phyloP scores from a whole-genome alignment of 768 basidiomycete species.

The Rubroboletus pulcherrimus region DNA sequence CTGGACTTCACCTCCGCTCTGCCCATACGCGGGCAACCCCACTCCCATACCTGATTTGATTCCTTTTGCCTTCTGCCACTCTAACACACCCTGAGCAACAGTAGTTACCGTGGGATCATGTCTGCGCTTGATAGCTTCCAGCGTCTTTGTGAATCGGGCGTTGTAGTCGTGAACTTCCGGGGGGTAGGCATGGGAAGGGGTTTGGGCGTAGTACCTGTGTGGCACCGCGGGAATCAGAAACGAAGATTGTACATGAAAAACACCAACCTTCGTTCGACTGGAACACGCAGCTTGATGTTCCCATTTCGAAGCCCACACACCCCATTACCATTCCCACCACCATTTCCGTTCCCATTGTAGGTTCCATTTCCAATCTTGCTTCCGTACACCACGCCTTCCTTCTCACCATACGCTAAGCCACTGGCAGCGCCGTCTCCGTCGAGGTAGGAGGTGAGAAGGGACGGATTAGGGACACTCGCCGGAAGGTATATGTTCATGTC shows the following conservation, averaged over 20 bases:
- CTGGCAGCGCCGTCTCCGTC: slow-evolving; percentile 26
- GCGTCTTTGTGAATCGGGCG: slow-evolving; percentile 77
- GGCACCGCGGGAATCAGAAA: slow-evolving; percentile 2
- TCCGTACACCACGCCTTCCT: slow-evolving; percentile 6
- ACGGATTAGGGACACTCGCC: slow-evolving; percentile 13
- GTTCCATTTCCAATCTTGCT: slow-evolving; percentile 10
- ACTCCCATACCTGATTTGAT: slow-evolving; percentile 26
- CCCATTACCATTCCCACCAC: slow-evolving; percentile 14
- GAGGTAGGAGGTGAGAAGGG: slow-evolving; percentile 18
- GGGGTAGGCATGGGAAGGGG: slow-evolving; percentile 69
- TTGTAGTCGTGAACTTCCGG: slow-evolving; percentile 95
- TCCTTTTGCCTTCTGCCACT: slow-evolving; percentile 73
- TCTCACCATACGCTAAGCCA: slow-evolving; percentile 14
- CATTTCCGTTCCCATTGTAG: slow-evolving; percentile 21
- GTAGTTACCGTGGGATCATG: slow-evolving; percentile 98
- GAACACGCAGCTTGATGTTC: slow-evolving; percentile 14
- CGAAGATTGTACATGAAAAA: neutral
- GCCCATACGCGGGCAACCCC: slow-evolving; percentile 36
- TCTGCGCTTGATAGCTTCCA: slow-evolving; percentile 86
- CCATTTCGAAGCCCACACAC: slow-evolving; percentile 16
- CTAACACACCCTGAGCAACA: slow-evolving; percentile 91
- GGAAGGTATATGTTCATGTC: slow-evolving; percentile 17
- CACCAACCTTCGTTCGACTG: slow-evolving; percentile 14
- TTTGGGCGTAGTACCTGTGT: slow-evolving; percentile 80
- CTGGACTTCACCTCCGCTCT: slow-evolving; percentile 85